Conservation (phyloP, 208 protist species). For the Herpetomonas samuelpessoai region DNA sequence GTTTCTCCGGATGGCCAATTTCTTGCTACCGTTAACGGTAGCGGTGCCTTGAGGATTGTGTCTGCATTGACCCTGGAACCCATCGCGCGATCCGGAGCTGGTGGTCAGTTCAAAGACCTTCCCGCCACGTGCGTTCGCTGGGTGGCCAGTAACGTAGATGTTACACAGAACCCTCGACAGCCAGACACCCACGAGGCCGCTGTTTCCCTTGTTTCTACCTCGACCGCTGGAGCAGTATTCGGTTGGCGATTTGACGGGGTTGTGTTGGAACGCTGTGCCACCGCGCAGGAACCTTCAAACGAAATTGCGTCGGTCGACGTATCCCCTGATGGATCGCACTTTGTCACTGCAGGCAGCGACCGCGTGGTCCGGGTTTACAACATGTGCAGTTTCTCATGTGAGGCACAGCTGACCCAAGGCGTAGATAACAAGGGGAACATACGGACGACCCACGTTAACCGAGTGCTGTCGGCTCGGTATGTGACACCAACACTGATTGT, state of each 20-base stretch:
- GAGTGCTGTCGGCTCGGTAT: conserved; percentile 81
- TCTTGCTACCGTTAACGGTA: conserved; percentile 49
- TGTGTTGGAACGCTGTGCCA: conserved; percentile 16
- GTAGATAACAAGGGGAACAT: conserved; percentile 26
- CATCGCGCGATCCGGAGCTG: conserved; percentile 14
- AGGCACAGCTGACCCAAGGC: conserved; percentile 32
- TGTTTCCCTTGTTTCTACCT: conserved; percentile 54
- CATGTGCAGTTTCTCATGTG: conserved; percentile 24
- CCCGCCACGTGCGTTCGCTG: conserved; percentile 66
- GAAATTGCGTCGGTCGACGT: conserved; percentile 74
- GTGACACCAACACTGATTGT: conserved; percentile 33
- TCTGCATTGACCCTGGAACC: conserved; percentile 23
- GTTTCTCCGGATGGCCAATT: conserved; percentile 52
- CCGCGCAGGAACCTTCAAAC: conserved; percentile 51
- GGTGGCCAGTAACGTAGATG: too few relatives aligned
- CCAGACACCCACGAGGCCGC: conserved; percentile 3
- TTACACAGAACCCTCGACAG: too few relatives aligned
- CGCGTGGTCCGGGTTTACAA: conserved; percentile 80
- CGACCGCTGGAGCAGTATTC: conserved; percentile 54
- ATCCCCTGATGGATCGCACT: conserved; percentile 27
- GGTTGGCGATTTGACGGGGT: conserved; percentile 52
- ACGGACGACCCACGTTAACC: conserved; percentile 64
- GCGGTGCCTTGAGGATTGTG: conserved; percentile 47
- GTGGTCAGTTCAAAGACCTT: conserved; percentile 33
- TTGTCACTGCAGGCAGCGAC: conserved; percentile 86